phyloP scores from a whole-genome alignment of 2,329 filamentous ascomycete species.

The Aspergillus pseudotamarii region DNA sequence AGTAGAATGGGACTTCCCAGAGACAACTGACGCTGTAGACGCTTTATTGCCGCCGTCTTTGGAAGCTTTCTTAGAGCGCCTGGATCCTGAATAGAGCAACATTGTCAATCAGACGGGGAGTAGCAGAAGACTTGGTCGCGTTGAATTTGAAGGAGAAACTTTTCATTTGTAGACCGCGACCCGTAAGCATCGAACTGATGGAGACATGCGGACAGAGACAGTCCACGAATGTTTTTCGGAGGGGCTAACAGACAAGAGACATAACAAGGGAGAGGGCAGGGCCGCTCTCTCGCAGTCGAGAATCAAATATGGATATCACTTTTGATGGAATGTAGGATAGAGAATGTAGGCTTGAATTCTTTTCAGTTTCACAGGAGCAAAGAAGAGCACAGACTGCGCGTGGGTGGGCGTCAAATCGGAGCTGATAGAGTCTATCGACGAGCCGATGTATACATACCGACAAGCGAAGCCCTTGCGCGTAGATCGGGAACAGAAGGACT shows the following conservation, averaged over 20 bases:
- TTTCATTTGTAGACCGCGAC: constrained; percentile 15
- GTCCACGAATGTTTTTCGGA: constrained; percentile 8
- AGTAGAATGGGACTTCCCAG: constrained; percentile 22
- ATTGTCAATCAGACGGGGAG: constrained; percentile 28
- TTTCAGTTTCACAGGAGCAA: not conserved
- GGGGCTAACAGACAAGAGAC: constrained; percentile 14
- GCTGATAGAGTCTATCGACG: not conserved
- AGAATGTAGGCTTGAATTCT: constrained; percentile 15
- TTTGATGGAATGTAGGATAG: constrained; percentile 23
- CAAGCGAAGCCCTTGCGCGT: not conserved
- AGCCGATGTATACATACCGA: constrained; percentile 2
- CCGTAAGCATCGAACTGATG: constrained; percentile 3
- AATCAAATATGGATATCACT: not conserved
- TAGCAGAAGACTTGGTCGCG: constrained; percentile 6
- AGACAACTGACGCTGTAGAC: constrained; percentile 29
- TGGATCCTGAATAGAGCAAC: constrained; percentile 29
- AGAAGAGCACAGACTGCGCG: not conserved
- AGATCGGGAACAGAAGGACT: not conserved
- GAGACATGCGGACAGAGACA: constrained; percentile 16
- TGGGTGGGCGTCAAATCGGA: not conserved
- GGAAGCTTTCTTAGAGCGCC: constrained; percentile 31
- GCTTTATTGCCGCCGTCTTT: constrained; percentile 32
- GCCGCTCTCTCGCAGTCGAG: constrained; percentile 6
- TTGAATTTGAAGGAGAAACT: not conserved
- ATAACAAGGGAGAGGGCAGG: constrained; percentile 23